phyloP scores from a whole-genome alignment of 306 rosid species.

The Leucaena leucocephala region DNA sequence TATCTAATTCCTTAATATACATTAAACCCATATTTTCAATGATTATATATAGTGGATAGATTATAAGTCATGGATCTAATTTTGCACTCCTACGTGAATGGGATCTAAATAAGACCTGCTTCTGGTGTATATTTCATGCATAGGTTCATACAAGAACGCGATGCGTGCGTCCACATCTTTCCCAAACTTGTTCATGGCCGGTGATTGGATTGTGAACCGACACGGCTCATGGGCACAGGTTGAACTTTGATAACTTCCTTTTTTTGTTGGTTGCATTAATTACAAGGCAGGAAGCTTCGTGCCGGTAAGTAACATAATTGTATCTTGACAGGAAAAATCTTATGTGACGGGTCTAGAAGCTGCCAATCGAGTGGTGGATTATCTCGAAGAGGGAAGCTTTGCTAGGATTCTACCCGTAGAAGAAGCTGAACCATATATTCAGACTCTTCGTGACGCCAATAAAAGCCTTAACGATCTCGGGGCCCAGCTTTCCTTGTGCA shows the following conservation, averaged over 20 bases:
- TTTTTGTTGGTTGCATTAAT: no score
- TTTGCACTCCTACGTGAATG: neutral
- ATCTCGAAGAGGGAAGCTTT: conserved; percentile 60
- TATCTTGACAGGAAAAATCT: conserved; percentile 53
- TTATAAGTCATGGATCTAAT: neutral
- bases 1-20: neutral
- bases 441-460: conserved; percentile 51
- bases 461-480: conserved; percentile 49
- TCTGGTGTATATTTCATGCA: neutral
- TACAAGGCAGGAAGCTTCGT: neutral
- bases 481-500: conserved; percentile 49
- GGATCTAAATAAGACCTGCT: no score
- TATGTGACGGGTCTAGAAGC: conserved; percentile 66
- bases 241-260: neutral
- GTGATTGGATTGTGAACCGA: conserved; percentile 66
- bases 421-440: conserved; percentile 63
- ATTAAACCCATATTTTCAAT: neutral
- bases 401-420: conserved; percentile 54
- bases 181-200: conserved; percentile 62
- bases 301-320: neutral
- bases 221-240: conserved; percentile 75
- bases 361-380: conserved; percentile 57
- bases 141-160: conserved; percentile 62
- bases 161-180: conserved; percentile 54
- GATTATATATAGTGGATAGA: neutral